Percentiles rank a stretch among this genome's conserved stretches.
These are phyloP conservation scores for Pyrenophora teres DNA, from an alignment of 2,329 filamentous ascomycete species.

Conservation along the genomic window DNA sequence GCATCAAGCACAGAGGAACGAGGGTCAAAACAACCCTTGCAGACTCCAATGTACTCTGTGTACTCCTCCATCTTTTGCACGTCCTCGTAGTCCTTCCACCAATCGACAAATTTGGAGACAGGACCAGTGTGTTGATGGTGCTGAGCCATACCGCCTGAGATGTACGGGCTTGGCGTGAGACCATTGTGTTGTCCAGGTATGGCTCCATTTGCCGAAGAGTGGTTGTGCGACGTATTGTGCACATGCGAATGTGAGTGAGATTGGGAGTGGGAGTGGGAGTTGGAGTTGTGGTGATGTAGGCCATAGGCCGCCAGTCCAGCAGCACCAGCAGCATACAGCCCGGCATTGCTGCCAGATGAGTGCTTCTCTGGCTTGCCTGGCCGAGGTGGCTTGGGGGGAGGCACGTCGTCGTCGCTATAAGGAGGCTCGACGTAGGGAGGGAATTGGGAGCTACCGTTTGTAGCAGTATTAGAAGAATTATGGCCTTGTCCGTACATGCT, in stretches of 20 bases:
- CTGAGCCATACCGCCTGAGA: constrained; percentile 50
- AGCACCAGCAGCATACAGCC: constrained; percentile 53
- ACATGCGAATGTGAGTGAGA: constrained; percentile 26
- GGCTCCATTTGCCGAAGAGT: constrained; percentile 37
- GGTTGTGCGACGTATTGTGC: constrained; percentile 26
- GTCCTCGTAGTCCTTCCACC: constrained; percentile 68
- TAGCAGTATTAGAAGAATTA: constrained; percentile 31
- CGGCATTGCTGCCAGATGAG: constrained; percentile 49
- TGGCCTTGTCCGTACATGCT: constrained; percentile 38
- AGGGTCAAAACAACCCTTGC: constrained; percentile 68
- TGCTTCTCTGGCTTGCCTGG: constrained; percentile 51
- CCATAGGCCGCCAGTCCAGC: constrained; percentile 55
- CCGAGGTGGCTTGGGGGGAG: constrained; percentile 42
- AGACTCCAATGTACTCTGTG: constrained; percentile 68
- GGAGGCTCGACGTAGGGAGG: constrained; percentile 35
- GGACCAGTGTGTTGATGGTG: constrained; percentile 61
- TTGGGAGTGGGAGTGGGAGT: constrained; percentile 33
- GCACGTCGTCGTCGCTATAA: constrained; percentile 23
- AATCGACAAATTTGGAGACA: constrained; percentile 61
- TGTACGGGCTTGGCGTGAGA: constrained; percentile 25
- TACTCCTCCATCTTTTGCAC: constrained; percentile 70
- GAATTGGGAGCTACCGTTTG: constrained; percentile 41
- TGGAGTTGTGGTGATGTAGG: constrained; percentile 48
- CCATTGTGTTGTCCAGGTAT: constrained; percentile 35
- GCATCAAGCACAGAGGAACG: constrained; percentile 61